Percentiles rank a stretch among this genome's conserved stretches.
Conservation (phyloP, 108 stramenopile genomes). For the Mayamaea pseudoterrestris region DNA sequence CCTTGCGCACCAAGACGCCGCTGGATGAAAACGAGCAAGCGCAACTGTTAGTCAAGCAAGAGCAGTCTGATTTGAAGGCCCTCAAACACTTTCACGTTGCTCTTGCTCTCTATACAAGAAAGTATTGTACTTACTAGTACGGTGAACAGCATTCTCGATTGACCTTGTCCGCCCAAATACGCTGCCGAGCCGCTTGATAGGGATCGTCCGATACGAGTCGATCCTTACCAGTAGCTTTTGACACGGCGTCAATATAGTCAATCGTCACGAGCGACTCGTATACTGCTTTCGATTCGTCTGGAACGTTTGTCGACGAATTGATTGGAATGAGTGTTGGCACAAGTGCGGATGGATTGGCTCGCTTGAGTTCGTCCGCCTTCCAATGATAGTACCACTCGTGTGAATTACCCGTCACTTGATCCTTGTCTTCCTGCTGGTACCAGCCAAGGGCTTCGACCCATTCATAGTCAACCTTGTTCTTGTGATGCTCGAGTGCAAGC, state of each 20-base stretch:
- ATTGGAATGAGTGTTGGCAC: conserved; percentile 70
- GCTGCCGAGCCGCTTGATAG: conserved; percentile 46
- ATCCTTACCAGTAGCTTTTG: conserved; percentile 33
- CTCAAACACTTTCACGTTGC: too few species aligned
- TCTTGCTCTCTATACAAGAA: too few species aligned
- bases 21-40: neutral
- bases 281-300: conserved; percentile 38
- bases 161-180: conserved; percentile 66
- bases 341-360: conserved; percentile 52
- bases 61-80: too few species aligned
- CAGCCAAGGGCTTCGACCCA: conserved; percentile 79
- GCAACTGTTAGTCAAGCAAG: neutral
- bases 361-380: conserved; percentile 63
- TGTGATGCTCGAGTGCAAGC: conserved; percentile 73
- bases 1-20: conserved; percentile 57
- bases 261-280: conserved; percentile 62
- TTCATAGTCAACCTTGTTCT: conserved; percentile 52
- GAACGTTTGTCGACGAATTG: conserved; percentile 14
- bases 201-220: conserved; percentile 59
- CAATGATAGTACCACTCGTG: conserved; percentile 86
- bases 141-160: conserved; percentile 73
- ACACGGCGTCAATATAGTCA: conserved; percentile 64
- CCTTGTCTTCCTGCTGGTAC: conserved; percentile 59
- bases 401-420: conserved; percentile 58
- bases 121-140: conserved; percentile 37